phyloP scores from a whole-genome alignment of 2,329 filamentous ascomycete species.

The Fusarium sp. region DNA sequence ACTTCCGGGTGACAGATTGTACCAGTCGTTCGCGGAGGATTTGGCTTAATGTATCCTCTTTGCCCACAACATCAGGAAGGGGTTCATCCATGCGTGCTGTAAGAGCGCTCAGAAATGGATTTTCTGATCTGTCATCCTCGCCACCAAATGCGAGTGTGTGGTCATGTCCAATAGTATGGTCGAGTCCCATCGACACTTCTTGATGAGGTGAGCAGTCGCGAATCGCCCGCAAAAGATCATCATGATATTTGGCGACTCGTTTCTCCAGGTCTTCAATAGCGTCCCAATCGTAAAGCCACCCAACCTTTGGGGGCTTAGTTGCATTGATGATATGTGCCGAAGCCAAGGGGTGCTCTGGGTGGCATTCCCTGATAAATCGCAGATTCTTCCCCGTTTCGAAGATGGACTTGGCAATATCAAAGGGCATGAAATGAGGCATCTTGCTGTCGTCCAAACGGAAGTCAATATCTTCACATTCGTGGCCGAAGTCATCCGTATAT shows the following conservation, averaged over 20 bases:
- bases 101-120: conserved; percentile 44
- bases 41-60: conserved; percentile 52
- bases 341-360: conserved; percentile 76
- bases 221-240: conserved; percentile 44
- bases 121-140: conserved; percentile 37
- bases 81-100: conserved; percentile 45
- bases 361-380: conserved; percentile 75
- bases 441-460: conserved; percentile 71
- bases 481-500: conserved; percentile 68
- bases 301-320: conserved; percentile 65
- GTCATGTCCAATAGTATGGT: neutral
- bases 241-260: conserved; percentile 60
- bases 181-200: neutral
- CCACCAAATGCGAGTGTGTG: conserved; percentile 60
- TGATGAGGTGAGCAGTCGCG: neutral
- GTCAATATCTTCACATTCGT: conserved; percentile 67
- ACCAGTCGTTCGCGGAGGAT: conserved; percentile 57
- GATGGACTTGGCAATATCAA: conserved; percentile 75
- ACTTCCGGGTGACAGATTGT: conserved; percentile 45
- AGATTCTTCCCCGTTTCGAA: conserved; percentile 84
- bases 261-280: conserved; percentile 72
- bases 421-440: conserved; percentile 77
- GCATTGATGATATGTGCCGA: conserved; percentile 59
- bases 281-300: conserved; percentile 79
- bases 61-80: conserved; percentile 35